A percentile compares a stretch with the other conserved stretches of the same genome.
These are phyloP conservation scores for Lyophyllum atratum DNA, from an alignment of 768 basidiomycete genomes.

Conservation along the genomic window DNA sequence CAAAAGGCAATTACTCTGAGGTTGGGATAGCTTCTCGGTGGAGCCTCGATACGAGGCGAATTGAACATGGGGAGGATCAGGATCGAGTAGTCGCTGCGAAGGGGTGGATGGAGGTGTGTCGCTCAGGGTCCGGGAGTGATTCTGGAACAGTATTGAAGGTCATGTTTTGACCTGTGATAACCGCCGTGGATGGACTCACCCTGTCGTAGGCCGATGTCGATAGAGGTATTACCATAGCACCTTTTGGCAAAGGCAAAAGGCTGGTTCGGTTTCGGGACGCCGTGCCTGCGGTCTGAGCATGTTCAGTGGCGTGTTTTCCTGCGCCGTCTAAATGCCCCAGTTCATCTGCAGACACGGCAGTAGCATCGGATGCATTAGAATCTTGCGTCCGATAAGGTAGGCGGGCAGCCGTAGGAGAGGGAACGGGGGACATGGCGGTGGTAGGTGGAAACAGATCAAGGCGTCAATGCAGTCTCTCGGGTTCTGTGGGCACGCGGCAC, in stretches of 20 bases:
- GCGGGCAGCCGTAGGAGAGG: neutral
- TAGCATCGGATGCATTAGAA: constrained; percentile 3
- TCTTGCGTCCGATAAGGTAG: neutral
- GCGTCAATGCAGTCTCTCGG: too few species aligned
- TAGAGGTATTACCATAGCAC: constrained; percentile 15
- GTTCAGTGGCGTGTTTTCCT: neutral
- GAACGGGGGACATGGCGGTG: neutral
- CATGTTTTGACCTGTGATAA: neutral
- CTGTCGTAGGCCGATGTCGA: constrained; percentile 2
- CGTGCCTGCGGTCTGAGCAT: neutral
- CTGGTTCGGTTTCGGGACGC: neutral
- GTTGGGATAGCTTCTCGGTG: neutral
- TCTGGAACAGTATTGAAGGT: neutral
- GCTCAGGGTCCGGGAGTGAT: neutral
- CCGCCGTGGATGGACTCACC: neutral
- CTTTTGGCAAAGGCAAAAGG: constrained; percentile 17
- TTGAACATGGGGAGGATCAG: constrained; percentile 18
- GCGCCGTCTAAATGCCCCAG: neutral
- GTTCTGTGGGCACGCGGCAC: neutral
- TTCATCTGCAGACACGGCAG: constrained; percentile 1
- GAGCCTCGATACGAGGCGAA: constrained; percentile 23
- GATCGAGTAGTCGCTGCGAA: constrained; percentile 13
- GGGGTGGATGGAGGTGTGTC: constrained; percentile 19
- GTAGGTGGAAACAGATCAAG: neutral
- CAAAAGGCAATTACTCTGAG: neutral